phyloP scores from a whole-genome alignment of 371 early-diverging fungal genomes.

The Apophysomyces variabilis region DNA sequence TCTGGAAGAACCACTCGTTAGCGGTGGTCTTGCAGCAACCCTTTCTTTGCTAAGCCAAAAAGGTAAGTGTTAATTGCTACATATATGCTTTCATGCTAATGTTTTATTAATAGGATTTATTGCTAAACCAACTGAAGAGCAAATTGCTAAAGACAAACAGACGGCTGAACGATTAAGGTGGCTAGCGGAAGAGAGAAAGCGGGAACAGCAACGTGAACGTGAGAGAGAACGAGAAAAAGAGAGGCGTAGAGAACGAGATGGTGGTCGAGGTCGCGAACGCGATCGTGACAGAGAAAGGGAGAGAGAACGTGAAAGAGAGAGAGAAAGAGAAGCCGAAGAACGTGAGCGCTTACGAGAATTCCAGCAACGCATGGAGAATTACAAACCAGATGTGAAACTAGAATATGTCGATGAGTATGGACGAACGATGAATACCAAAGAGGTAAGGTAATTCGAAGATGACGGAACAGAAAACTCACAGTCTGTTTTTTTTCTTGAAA shows the following conservation, averaged over 20 bases:
- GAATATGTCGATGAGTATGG: slow-evolving; percentile 92
- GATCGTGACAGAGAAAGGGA: slow-evolving; percentile 44
- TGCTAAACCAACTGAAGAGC: slow-evolving; percentile 66
- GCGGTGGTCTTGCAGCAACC: slow-evolving; percentile 85
- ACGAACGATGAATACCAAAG: slow-evolving; percentile 78
- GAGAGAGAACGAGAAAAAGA: slow-evolving; percentile 42
- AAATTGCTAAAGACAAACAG: slow-evolving; percentile 62
- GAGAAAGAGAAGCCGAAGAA: slow-evolving; percentile 64
- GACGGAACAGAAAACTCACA: not conserved
- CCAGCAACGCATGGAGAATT: slow-evolving; percentile 86
- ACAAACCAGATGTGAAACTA: slow-evolving; percentile 89
- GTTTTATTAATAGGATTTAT: slow-evolving; percentile 48
- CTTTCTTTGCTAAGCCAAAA: slow-evolving; percentile 78
- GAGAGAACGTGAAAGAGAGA: slow-evolving; percentile 50
- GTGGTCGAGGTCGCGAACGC: slow-evolving; percentile 28
- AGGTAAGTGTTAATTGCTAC: slow-evolving; percentile 39
- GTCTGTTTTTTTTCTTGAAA: slow-evolving; percentile 13
- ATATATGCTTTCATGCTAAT: not conserved
- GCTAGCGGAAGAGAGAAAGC: slow-evolving; percentile 68
- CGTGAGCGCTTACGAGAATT: slow-evolving; percentile 73
- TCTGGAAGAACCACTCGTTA: slow-evolving; percentile 83
- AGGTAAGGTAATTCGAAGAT: slow-evolving; percentile 46
- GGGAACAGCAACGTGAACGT: slow-evolving; percentile 57
- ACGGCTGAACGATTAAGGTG: slow-evolving; percentile 72
- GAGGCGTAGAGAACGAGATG: slow-evolving; percentile 27